These are phyloP conservation scores for Cucumis hystrix DNA, from an alignment of 306 rosid genomes.

Conservation along the genomic window DNA sequence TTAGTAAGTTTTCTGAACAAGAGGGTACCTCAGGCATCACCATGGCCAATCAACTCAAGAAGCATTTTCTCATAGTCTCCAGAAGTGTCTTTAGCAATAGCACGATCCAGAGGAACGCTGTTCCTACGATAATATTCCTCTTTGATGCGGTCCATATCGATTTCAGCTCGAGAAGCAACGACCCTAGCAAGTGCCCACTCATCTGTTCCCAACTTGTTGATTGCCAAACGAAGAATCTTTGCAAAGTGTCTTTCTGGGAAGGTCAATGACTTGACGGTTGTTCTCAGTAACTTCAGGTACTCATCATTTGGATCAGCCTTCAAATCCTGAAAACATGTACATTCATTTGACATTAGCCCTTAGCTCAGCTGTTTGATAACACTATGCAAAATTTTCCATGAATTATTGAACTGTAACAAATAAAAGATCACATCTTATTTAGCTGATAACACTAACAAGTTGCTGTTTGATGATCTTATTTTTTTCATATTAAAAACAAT, in stretches of 20 bases:
- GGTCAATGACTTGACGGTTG: conserved; percentile 49
- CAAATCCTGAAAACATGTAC: conserved; percentile 53
- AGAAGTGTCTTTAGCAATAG: conserved; percentile 49
- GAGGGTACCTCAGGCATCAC: conserved; percentile 25
- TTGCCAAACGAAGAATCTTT: conserved; percentile 42
- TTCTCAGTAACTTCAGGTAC: conserved; percentile 53
- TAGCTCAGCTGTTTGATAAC: no score
- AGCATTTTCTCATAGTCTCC: conserved; percentile 72
- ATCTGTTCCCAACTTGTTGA: conserved; percentile 72
- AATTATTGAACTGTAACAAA: no score
- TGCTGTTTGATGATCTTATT: not conserved
- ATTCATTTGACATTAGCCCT: not conserved
- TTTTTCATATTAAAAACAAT: not conserved
- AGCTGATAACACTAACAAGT: not conserved
- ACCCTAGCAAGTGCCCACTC: conserved; percentile 79
- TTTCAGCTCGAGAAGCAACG: conserved; percentile 70
- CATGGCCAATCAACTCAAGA: conserved; percentile 50
- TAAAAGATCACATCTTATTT: no score
- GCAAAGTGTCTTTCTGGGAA: conserved; percentile 63
- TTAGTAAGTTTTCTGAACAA: not conserved
- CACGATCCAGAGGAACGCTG: conserved; percentile 51
- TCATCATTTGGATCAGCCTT: conserved; percentile 48
- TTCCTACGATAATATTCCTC: conserved; percentile 75
- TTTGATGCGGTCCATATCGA: conserved; percentile 57
- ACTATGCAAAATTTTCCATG: no score